Evolutionary conservation across 345 rosid species (phyloP).

Genomic region (Kandelia obovata): DNA sequence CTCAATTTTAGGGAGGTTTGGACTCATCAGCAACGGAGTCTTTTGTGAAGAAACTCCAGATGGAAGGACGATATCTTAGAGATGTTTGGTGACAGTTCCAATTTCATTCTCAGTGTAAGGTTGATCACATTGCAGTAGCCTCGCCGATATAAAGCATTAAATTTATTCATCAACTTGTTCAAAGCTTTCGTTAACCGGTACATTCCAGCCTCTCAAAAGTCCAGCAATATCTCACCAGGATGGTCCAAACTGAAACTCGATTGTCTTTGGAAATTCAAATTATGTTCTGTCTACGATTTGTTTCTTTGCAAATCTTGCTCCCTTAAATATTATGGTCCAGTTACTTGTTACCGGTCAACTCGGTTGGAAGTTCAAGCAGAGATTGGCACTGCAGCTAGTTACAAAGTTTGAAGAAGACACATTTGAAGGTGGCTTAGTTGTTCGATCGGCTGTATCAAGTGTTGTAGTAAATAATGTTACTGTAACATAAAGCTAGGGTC

Average conservation of each 20-base stretch:
- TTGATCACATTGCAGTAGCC: neutral
- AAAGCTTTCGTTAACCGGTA: slow-evolving; percentile 17
- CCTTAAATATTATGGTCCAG: slow-evolving; percentile 14
- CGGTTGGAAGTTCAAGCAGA: slow-evolving; percentile 2
- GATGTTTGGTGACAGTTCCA: slow-evolving; percentile 32
- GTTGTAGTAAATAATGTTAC: slow-evolving; percentile 4
- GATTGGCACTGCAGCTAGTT: slow-evolving; percentile 9
- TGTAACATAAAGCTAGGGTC: neutral
- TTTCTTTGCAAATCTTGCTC: neutral
- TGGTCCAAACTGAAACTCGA: slow-evolving; percentile 13
- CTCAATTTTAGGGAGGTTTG: slow-evolving; percentile 20
- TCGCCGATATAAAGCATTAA: slow-evolving; percentile 14
- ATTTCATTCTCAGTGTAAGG: neutral
- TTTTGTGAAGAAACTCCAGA: slow-evolving; percentile 28
- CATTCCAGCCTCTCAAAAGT: neutral
- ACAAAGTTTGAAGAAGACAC: slow-evolving; percentile 8
- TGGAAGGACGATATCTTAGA: slow-evolving; percentile 34
- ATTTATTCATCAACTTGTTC: slow-evolving; percentile 23
- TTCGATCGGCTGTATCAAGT: neutral
- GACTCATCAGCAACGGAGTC: slow-evolving; percentile 31
- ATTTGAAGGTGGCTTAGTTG: neutral
- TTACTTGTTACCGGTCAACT: neutral
- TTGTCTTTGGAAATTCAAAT: slow-evolving; percentile 14
- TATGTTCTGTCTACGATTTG: slow-evolving; percentile 5
- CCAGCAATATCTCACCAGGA: slow-evolving; percentile 3